Evolutionary conservation across 2,329 filamentous ascomycete species (phyloP).

Genomic region (Endothia cerciana): DNA sequence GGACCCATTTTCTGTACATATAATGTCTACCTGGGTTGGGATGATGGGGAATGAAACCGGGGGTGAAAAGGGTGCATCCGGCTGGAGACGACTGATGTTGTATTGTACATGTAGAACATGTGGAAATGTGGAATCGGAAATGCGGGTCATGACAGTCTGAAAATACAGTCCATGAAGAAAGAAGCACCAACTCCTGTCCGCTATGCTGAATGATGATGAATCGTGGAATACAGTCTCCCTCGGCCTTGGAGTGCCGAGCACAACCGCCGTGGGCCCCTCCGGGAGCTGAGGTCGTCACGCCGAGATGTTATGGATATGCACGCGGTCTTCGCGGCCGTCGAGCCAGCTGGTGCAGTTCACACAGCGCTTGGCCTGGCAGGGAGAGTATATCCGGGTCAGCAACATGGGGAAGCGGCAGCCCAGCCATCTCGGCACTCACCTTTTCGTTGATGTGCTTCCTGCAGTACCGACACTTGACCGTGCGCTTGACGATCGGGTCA

Average conservation of each 20-base stretch:
- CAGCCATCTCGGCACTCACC: too few species aligned
- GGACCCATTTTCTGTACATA: conserved; percentile 8
- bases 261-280: neutral
- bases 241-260: neutral
- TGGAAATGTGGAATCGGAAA: conserved; percentile 7
- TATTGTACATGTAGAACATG: conserved; percentile 5
- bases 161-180: neutral
- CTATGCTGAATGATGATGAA: conserved; percentile 7
- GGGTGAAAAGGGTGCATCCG: neutral
- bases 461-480: conserved; percentile 71
- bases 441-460: conserved; percentile 65
- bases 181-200: neutral
- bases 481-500: conserved; percentile 73
- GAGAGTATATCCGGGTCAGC: neutral
- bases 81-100: neutral
- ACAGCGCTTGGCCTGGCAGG: conserved; percentile 46
- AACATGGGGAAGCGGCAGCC: too few species aligned
- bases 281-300: neutral
- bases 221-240: neutral
- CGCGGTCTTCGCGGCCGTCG: conserved; percentile 51
- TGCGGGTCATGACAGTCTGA: conserved; percentile 7
- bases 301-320: neutral
- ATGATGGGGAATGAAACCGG: neutral
- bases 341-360: conserved; percentile 57
- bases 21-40: conserved; percentile 1